Evolutionary conservation across 2,329 filamentous ascomycete species (phyloP).

Genomic region (Pseudocercospora crystallina): DNA sequence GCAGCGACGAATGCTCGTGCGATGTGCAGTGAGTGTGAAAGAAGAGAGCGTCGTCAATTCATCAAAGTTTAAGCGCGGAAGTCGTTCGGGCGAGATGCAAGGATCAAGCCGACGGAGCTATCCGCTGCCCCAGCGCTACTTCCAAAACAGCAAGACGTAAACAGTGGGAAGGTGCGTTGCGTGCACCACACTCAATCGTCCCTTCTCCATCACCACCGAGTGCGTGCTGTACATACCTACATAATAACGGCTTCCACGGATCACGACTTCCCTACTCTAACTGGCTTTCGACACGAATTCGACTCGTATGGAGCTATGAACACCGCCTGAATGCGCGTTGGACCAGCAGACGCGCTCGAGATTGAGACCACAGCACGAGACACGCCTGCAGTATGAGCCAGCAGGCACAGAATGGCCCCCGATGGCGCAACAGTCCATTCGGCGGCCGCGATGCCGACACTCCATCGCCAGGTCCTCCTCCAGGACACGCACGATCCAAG

Average conservation of each 20-base stretch:
- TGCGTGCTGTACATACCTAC: conserved; percentile 19
- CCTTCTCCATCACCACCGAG: not conserved
- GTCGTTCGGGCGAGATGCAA: too few relatives aligned
- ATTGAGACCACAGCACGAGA: conserved; percentile 18
- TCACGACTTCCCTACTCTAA: not conserved
- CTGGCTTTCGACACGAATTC: too few relatives aligned
- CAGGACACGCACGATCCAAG: conserved; percentile 63
- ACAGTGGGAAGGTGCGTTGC: too few relatives aligned
- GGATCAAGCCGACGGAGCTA: too few relatives aligned
- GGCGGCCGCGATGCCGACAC: conserved; percentile 61
- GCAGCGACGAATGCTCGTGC: too few relatives aligned
- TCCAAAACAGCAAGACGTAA: too few relatives aligned
- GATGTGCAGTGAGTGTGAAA: too few relatives aligned
- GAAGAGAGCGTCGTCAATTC: too few relatives aligned
- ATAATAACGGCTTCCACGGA: not conserved
- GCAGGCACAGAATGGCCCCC: conserved; percentile 61
- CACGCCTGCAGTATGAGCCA: conserved; percentile 48
- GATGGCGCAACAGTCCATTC: conserved; percentile 81
- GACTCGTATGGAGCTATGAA: not conserved
- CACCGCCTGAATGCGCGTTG: conserved; percentile 13
- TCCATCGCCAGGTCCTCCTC: conserved; percentile 61
- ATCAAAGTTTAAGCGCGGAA: too few relatives aligned
- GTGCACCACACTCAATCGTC: not conserved
- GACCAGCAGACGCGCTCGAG: conserved; percentile 15
- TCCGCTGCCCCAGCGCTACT: too few relatives aligned